These are phyloP conservation scores for Talaromyces liani DNA, from an alignment of 495 filamentous ascomycete species.

Conservation along the genomic window DNA sequence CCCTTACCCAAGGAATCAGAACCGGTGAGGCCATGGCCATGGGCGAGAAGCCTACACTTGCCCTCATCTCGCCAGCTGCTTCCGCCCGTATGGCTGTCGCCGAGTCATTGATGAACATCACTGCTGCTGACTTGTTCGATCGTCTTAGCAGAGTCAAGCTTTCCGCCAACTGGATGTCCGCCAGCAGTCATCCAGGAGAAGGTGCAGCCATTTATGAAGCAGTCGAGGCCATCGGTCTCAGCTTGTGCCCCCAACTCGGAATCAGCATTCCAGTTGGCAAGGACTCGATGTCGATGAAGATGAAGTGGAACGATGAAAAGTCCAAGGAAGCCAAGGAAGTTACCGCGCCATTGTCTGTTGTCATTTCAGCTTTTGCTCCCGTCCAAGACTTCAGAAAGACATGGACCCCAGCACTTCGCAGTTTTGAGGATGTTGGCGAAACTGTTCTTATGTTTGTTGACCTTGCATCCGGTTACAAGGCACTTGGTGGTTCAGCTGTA, in stretches of 20 bases:
- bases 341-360: conserved; percentile 81
- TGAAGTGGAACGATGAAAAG: conserved; percentile 78
- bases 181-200: conserved; percentile 87
- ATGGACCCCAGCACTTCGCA: conserved; percentile 85
- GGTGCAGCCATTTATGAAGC: conserved; percentile 92
- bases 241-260: conserved; percentile 75
- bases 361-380: conserved; percentile 83
- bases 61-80: conserved; percentile 85
- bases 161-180: conserved; percentile 98
- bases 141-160: conserved; percentile 72
- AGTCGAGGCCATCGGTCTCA: conserved; percentile 85
- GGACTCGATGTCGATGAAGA: conserved; percentile 98
- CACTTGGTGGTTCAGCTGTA: conserved; percentile 84
- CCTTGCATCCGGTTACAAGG: conserved; percentile 66
- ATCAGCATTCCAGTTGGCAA: conserved; percentile 94
- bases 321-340: conserved; percentile 69
- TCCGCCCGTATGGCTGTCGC: conserved; percentile 96
- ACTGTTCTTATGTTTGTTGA: conserved; percentile 88
- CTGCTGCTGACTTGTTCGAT: conserved; percentile 74
- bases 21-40: conserved; percentile 96
- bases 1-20: conserved; percentile 60
- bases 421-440: conserved; percentile 81
- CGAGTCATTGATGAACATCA: conserved; percentile 87
- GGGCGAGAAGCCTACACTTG: conserved; percentile 87
- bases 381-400: conserved; percentile 74